These are phyloP conservation scores for Phytophthora hibernalis DNA, from an alignment of 352 stramenopile species.

Conservation along the genomic window DNA sequence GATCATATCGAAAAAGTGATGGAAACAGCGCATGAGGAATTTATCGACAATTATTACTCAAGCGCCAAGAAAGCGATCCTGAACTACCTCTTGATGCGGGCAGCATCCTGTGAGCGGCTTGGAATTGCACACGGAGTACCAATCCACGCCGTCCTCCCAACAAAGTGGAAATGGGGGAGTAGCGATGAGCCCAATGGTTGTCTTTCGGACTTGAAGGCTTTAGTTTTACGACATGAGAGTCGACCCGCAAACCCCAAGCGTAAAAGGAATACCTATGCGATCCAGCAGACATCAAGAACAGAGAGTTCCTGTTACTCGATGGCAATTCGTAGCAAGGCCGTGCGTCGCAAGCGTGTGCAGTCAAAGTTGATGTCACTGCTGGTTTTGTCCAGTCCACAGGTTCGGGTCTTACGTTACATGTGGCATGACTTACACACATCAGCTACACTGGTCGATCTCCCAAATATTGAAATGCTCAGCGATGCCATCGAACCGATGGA, in stretches of 20 bases:
- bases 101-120: constrained; percentile 49
- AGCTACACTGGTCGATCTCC: constrained; percentile 58
- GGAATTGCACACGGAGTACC: constrained; percentile 60
- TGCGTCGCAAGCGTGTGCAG: constrained; percentile 49
- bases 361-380: constrained; percentile 47
- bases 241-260: constrained; percentile 1
- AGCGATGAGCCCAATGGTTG: constrained; percentile 58
- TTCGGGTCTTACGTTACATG: constrained; percentile 64
- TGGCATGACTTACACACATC: constrained; percentile 66
- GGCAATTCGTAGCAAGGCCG: constrained; percentile 26
- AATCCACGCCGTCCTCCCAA: constrained; percentile 45
- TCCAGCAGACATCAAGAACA: not conserved
- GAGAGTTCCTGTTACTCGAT: not conserved
- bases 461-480: constrained; percentile 35
- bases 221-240: constrained; percentile 24
- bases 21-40: constrained; percentile 48
- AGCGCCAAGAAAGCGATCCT: constrained; percentile 82
- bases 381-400: constrained; percentile 56
- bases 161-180: constrained; percentile 75
- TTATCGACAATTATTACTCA: constrained; percentile 63
- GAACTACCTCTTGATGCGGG: constrained; percentile 71
- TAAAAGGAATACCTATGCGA: not conserved
- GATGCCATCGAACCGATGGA: constrained; percentile 37
- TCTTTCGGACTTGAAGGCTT: constrained; percentile 54
- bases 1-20: constrained; percentile 55